Base-by-base conservation (phyloP, 129 eudicot genomes). In the Lonicera japonica region DNA sequence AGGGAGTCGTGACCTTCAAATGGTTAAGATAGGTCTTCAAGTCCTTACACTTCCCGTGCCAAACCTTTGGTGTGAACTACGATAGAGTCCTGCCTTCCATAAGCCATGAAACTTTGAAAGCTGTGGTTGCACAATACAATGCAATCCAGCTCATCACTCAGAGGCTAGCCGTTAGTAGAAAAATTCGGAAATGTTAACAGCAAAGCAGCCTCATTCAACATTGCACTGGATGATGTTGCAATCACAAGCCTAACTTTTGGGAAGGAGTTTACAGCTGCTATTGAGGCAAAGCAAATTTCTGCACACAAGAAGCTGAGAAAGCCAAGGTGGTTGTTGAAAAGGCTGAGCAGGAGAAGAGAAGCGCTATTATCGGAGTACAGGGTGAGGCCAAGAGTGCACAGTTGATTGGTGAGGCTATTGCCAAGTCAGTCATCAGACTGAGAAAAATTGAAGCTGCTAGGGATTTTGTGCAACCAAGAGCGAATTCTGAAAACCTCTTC, bases 1-100 rank as follows among this genome's bases (percentile, higher is more conserved):
- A 0, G 95, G 95, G 5, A 86, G 89, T 60, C 88, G 82, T 71
- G 89, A 86, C 65, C 95, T 86, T 54, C 95, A 86, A 69, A 86
- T 79, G 81, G 88, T 82, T 18, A 82, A 75, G 45, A 77, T 82
- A 63, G 81, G 83, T 71, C 84, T 82, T 61, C 81, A 84, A 11
- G 82, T 82, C 24, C 84, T 82, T 17, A 74, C 75, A 19, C 80
- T 82, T 48, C 88, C 88, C 21, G 77, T 78, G 55, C 20, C 74
- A 79, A 12, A 78, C 79, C 19, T 79, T 82, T 54, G 84, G 88
- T 46, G 77, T 71, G 41, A 75, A 82, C 73, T 82, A 78, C 21
- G 88, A 82, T 24, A 71, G 82, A 66, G 84, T 82, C 7, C 43
- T 82, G 36, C 84, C 88, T 78, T 82, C 88, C 17, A 75, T 82